These are phyloP conservation scores for Pezicula carpinea DNA, from an alignment of 2,329 filamentous ascomycete species.

Conservation along the genomic window DNA sequence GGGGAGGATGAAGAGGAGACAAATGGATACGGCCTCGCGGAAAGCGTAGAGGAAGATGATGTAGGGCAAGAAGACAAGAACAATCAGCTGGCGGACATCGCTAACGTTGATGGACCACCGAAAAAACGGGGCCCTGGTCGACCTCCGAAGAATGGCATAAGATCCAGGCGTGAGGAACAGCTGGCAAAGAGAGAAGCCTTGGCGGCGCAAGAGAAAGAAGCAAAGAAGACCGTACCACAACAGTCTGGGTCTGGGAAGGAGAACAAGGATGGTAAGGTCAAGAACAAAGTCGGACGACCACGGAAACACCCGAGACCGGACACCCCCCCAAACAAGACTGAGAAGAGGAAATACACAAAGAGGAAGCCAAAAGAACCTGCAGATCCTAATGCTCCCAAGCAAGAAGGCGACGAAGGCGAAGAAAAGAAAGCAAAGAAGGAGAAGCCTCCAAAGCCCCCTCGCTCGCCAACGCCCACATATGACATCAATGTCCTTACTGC, in stretches of 20 bases:
- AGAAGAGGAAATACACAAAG: conserved; percentile 64
- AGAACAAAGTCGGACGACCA: conserved; percentile 62
- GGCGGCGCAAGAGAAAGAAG: conserved; percentile 47
- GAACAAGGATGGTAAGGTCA: conserved; percentile 24
- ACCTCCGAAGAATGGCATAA: conserved; percentile 77
- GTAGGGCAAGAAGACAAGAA: conserved; percentile 1
- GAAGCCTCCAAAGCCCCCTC: conserved; percentile 33
- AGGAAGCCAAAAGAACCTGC: conserved; percentile 48
- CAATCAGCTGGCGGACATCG: conserved; percentile 8
- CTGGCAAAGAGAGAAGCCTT: conserved; percentile 55
- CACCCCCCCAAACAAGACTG: conserved; percentile 45
- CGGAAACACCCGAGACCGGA: conserved; percentile 59
- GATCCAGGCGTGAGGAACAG: conserved; percentile 72
- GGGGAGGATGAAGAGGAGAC: conserved; percentile 4
- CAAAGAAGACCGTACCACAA: conserved; percentile 45
- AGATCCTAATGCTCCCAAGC: conserved; percentile 37
- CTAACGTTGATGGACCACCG: conserved; percentile 23
- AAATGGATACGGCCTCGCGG: neutral
- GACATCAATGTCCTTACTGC: conserved; percentile 57
- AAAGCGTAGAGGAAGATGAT: conserved; percentile 5
- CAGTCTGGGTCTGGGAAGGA: conserved; percentile 32
- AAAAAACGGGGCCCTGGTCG: conserved; percentile 65
- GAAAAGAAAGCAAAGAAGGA: conserved; percentile 43
- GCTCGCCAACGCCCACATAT: conserved; percentile 49
- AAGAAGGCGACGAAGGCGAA: conserved; percentile 45